Evolutionary conservation across 169 alveolate genomes (phyloP).

Genomic region (Babesia caballi): DNA sequence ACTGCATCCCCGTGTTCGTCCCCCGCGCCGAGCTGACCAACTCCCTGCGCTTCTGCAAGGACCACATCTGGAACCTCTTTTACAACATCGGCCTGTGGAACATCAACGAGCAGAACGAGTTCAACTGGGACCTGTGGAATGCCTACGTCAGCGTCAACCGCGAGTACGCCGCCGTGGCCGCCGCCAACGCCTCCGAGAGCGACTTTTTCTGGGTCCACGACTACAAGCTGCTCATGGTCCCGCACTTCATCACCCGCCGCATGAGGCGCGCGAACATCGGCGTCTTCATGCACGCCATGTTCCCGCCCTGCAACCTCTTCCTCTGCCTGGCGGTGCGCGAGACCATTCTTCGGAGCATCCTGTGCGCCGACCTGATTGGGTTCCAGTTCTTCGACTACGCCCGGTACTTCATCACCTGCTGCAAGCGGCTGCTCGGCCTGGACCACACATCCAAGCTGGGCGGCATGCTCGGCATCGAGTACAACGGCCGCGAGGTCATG

Average conservation of each 20-base stretch:
- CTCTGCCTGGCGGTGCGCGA: conserved; percentile 87
- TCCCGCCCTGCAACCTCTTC: conserved; percentile 89
- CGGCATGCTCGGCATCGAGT: conserved; percentile 82
- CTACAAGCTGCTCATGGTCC: conserved; percentile 84
- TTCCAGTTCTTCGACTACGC: conserved; percentile 92
- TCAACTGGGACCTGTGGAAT: conserved; percentile 77
- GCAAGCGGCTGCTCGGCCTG: conserved; percentile 87
- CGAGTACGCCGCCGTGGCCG: conserved; percentile 61
- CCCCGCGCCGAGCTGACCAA: conserved; percentile 15
- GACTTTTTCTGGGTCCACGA: conserved; percentile 90
- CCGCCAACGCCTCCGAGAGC: conserved; percentile 43
- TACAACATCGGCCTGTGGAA: conserved; percentile 76
- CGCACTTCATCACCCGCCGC: conserved; percentile 78
- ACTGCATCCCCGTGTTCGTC: conserved; percentile 64
- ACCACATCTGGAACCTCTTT: conserved; percentile 68
- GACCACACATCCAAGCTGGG: conserved; percentile 82
- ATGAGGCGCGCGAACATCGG: conserved; percentile 83
- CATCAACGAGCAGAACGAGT: conserved; percentile 69
- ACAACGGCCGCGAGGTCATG: conserved; percentile 81
- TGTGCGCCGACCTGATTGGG: conserved; percentile 91
- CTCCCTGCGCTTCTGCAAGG: conserved; percentile 46
- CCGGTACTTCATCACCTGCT: conserved; percentile 80
- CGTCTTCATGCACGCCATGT: conserved; percentile 89
- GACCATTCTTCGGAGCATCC: conserved; percentile 87
- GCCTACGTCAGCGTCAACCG: conserved; percentile 71